Conservation (phyloP, 768 basidiomycete species). For the Boletus pseudopeckii region DNA sequence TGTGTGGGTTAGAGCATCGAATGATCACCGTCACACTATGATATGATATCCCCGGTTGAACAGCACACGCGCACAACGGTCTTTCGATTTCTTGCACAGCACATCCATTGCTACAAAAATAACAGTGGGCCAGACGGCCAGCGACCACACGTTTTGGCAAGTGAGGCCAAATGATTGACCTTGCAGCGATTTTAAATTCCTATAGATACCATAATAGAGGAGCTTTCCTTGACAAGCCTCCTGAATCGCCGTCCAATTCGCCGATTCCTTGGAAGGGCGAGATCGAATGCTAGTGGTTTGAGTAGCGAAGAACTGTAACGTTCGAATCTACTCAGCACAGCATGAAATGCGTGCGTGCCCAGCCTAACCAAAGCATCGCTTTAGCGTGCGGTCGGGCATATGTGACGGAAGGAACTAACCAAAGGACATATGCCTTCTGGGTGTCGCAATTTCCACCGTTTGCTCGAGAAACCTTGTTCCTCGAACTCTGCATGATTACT, state of each 20-base stretch:
- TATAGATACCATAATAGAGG: conserved; percentile 17
- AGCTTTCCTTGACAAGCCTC: conserved; percentile 37
- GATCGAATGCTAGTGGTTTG: conserved; percentile 46
- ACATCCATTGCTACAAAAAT: background rate
- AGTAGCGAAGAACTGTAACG: conserved; percentile 46
- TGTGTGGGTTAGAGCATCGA: background rate
- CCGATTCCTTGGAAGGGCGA: conserved; percentile 45
- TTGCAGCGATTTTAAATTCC: conserved; percentile 14
- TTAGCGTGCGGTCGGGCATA: conserved; percentile 2
- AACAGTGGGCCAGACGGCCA: background rate
- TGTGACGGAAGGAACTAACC: conserved; percentile 43
- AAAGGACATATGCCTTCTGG: conserved; percentile 51
- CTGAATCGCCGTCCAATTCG: conserved; percentile 45
- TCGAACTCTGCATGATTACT: conserved; percentile 46
- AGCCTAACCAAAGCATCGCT: conserved; percentile 49
- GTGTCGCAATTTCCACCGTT: conserved; percentile 42
- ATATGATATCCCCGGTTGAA: background rate
- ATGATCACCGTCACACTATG: background rate
- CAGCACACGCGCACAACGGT: background rate
- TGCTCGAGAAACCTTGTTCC: conserved; percentile 37
- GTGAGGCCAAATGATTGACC: background rate
- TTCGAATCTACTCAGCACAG: conserved; percentile 53
- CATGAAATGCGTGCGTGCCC: conserved; percentile 74
- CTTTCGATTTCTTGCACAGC: background rate
- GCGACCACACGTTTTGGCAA: background rate